Conservation (phyloP, 345 rosid species). For the Brassica juncea region DNA sequence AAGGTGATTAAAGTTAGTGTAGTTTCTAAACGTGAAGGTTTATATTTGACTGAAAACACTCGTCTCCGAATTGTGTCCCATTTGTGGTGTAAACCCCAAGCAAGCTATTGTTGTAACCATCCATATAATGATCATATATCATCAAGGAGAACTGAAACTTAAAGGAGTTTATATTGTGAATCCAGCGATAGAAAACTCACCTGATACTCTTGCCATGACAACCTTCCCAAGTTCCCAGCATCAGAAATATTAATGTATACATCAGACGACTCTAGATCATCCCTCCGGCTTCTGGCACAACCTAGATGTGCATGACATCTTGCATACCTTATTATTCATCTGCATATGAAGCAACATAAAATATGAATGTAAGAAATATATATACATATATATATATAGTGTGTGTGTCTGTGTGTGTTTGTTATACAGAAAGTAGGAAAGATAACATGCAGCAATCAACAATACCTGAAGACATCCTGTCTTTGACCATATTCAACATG, state of each 20-base stretch:
- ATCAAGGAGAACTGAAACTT: slow-evolving; percentile 12
- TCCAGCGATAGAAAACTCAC: slow-evolving; percentile 41
- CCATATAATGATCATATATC: slow-evolving; percentile 22
- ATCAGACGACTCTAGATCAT: slow-evolving; percentile 94
- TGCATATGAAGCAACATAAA: too few species aligned
- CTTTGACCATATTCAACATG: slow-evolving; percentile 94
- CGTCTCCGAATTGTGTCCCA: background rate
- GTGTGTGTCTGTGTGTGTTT: too few species aligned
- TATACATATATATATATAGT: background rate
- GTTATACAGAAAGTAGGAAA: background rate
- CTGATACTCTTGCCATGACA: slow-evolving; percentile 98
- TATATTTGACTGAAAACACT: background rate
- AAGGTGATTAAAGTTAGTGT: background rate
- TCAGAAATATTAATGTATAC: slow-evolving; percentile 85
- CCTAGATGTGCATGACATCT: slow-evolving; percentile 97
- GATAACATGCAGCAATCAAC: slow-evolving; percentile 7
- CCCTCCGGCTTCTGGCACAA: slow-evolving; percentile 87
- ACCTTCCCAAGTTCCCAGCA: slow-evolving; percentile 61
- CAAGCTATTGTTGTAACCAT: slow-evolving; percentile 95
- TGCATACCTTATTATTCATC: slow-evolving; percentile 89
- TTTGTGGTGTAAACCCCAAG: slow-evolving; percentile 43
- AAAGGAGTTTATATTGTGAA: background rate
- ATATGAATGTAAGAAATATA: too few species aligned
- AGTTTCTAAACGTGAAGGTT: background rate
- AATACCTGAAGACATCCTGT: slow-evolving; percentile 61